Percentiles rank a stretch among this genome's conserved stretches.
These are phyloP conservation scores for Fraxinus excelsior DNA, from an alignment of 257 asterid species.

Conservation along the genomic window DNA sequence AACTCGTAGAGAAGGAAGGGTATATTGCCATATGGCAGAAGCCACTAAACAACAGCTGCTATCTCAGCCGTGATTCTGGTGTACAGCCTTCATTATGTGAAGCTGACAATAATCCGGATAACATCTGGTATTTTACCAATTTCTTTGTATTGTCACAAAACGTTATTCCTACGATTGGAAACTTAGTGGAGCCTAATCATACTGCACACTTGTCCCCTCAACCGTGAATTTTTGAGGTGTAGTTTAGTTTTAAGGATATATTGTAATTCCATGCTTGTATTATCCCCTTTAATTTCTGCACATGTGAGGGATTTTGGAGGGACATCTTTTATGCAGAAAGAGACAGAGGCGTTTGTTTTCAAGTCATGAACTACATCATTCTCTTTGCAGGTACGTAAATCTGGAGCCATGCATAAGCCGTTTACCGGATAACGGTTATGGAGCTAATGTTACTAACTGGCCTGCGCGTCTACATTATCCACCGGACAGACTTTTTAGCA, in stretches of 20 bases:
- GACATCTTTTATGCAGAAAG: not conserved
- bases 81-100: constrained; percentile 47
- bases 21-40: constrained; percentile 62
- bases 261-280: too few relatives aligned
- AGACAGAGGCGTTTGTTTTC: not conserved
- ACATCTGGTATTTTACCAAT: constrained; percentile 48
- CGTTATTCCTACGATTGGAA: not conserved
- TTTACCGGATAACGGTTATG: constrained; percentile 58
- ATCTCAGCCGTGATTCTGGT: constrained; percentile 42
- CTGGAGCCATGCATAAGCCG: constrained; percentile 49
- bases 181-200: not conserved
- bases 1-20: constrained; percentile 48
- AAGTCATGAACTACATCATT: not conserved
- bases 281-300: too few relatives aligned
- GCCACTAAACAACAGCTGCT: constrained; percentile 57
- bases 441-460: constrained; percentile 54
- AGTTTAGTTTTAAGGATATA: not conserved
- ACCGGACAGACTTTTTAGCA: constrained; percentile 56
- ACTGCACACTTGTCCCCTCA: not conserved
- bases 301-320: not conserved
- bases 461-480: constrained; percentile 67
- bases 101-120: constrained; percentile 47
- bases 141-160: not conserved
- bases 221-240: not conserved
- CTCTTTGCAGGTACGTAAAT: constrained; percentile 42